Evolutionary conservation across 106 monocot species (phyloP).

Genomic region (Dendrobium catenatum): DNA sequence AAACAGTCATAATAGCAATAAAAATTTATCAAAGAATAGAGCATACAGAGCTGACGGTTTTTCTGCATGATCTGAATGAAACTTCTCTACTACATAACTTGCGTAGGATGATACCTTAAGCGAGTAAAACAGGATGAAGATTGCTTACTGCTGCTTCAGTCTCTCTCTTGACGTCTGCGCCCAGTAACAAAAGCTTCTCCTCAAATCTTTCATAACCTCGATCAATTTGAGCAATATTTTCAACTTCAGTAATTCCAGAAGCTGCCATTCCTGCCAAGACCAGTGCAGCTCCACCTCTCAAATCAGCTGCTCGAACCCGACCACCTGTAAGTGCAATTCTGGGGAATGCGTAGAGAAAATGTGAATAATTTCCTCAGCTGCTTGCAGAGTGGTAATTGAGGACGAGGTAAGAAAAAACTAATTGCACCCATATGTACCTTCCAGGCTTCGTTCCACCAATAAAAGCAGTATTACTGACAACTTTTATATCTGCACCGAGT

Average conservation of each 20-base stretch:
- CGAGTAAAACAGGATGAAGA: not conserved
- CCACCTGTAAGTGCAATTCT: slow-evolving; percentile 24
- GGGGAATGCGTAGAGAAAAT: not conserved
- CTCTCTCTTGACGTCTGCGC: slow-evolving; percentile 30
- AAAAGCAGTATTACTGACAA: slow-evolving; percentile 18
- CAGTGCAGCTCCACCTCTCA: slow-evolving; percentile 50
- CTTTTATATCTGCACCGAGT: slow-evolving; percentile 32
- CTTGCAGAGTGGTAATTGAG: not conserved
- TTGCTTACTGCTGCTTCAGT: not conserved
- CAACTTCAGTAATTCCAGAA: slow-evolving; percentile 31
- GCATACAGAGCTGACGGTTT: too few relatives aligned
- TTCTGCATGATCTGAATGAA: too few relatives aligned
- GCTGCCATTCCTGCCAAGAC: slow-evolving; percentile 48
- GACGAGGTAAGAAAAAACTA: not conserved
- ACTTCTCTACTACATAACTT: not conserved
- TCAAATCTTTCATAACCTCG: slow-evolving; percentile 43
- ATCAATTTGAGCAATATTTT: slow-evolving; percentile 34
- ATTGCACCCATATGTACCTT: slow-evolving; percentile 12
- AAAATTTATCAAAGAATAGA: too few relatives aligned
- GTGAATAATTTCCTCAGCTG: not conserved
- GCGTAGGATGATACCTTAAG: not conserved
- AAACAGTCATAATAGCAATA: too few relatives aligned
- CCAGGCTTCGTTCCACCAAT: slow-evolving; percentile 23
- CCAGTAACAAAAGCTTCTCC: slow-evolving; percentile 24
- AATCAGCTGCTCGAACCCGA: slow-evolving; percentile 26